Evolutionary conservation across 129 eudicot genomes (phyloP).

Genomic region (Flaveria robusta): DNA sequence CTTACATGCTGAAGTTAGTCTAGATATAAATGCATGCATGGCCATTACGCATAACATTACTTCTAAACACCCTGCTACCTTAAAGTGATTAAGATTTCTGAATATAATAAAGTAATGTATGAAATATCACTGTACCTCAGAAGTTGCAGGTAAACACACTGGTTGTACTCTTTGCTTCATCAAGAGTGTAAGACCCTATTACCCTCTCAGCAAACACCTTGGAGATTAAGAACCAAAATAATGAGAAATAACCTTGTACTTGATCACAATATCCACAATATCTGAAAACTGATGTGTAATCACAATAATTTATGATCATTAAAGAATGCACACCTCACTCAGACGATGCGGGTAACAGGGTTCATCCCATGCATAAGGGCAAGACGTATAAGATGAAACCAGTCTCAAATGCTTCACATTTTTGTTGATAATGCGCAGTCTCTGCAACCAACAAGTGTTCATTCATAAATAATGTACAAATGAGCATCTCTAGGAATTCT

Average conservation of each 20-base stretch:
- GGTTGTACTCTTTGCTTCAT: slow-evolving; percentile 73
- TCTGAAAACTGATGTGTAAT: not conserved
- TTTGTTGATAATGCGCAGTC: slow-evolving; percentile 89
- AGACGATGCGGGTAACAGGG: slow-evolving; percentile 94
- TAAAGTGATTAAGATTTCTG: slow-evolving; percentile 7
- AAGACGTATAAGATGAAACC: slow-evolving; percentile 83
- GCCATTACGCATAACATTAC: not conserved
- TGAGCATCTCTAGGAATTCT: not conserved
- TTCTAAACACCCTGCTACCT: not conserved
- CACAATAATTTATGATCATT: not conserved
- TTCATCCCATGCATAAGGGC: slow-evolving; percentile 98
- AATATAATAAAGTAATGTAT: not conserved
- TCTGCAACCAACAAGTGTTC: slow-evolving; percentile 49
- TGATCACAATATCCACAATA: slow-evolving; percentile 1
- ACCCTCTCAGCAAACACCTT: slow-evolving; percentile 87
- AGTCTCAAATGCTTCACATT: slow-evolving; percentile 91
- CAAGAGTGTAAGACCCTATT: slow-evolving; percentile 74
- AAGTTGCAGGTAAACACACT: slow-evolving; percentile 66
- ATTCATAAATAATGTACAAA: not conserved
- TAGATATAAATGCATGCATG: not conserved
- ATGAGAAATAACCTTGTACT: not conserved
- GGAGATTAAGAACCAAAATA: not conserved
- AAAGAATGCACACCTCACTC: slow-evolving; percentile 58
- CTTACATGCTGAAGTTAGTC: slow-evolving; percentile 3
- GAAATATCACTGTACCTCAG: slow-evolving; percentile 54